Conservation (phyloP, 768 basidiomycete genomes). For the Russula virescens region DNA sequence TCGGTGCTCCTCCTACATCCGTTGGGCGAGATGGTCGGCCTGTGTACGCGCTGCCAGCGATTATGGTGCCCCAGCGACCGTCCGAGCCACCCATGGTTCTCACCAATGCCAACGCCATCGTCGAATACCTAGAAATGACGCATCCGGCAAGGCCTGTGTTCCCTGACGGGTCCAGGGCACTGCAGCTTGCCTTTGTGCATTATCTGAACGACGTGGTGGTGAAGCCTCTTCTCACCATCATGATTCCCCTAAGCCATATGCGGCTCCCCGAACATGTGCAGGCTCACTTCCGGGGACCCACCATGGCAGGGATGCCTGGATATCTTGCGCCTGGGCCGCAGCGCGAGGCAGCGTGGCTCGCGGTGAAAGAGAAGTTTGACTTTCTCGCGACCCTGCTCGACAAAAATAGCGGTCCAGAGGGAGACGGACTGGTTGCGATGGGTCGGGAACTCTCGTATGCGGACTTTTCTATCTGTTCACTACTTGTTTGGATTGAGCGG, state of each 20-base stretch:
- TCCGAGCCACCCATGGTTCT: constrained; percentile 45
- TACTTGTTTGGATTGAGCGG: constrained; percentile 68
- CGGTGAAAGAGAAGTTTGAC: constrained; percentile 61
- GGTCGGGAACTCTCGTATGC: constrained; percentile 64
- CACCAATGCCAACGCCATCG: constrained; percentile 56
- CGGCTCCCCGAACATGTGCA: constrained; percentile 52
- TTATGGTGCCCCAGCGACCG: constrained; percentile 52
- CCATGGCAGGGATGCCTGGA: constrained; percentile 20
- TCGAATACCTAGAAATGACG: constrained; percentile 62
- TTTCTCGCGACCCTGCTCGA: constrained; percentile 60
- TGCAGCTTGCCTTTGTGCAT: constrained; percentile 66
- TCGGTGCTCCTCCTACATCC: constrained; percentile 55
- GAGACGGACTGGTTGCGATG: constrained; percentile 58
- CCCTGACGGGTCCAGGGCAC: constrained; percentile 61
- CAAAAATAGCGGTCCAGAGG: constrained; percentile 55
- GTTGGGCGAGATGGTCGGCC: constrained; percentile 50
- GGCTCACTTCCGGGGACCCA: constrained; percentile 38
- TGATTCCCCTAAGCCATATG: constrained; percentile 63
- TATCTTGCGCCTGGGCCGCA: constrained; percentile 36
- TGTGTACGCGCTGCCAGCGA: constrained; percentile 63
- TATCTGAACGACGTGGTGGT: constrained; percentile 60
- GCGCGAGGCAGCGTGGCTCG: constrained; percentile 59
- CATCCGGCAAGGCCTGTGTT: constrained; percentile 68
- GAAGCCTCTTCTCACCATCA: constrained; percentile 61
- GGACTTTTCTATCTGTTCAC: constrained; percentile 67